Evolutionary conservation across 2,329 filamentous ascomycete genomes (phyloP), one percentile per base, ranked within the genome.

Genomic region (Ceratocystis cacaofunesta): DNA sequence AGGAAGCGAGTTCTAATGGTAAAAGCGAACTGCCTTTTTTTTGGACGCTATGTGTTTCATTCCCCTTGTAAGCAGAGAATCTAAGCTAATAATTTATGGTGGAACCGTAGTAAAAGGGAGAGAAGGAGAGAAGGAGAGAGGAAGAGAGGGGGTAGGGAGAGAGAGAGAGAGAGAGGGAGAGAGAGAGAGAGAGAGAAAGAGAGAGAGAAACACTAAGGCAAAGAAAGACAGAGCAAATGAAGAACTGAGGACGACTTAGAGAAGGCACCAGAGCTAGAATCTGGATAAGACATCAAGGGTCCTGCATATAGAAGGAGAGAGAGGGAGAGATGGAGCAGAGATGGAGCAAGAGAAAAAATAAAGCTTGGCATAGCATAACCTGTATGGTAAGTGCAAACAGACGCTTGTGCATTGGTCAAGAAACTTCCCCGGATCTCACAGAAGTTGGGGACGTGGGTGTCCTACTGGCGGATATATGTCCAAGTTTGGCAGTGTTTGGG

Each of bases 391-490:
- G 48, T 52, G 7, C 25, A 28, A 25, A 52, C 17, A 52, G 7
- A 25, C 19, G 48, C 46, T n/a, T 48, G 19, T 48, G 17, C 17
- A 7, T 48, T 48, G 46, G 22, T 15, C 48, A 10, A 52, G 22
- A 52, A 25, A 32, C 55, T 58, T 58, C 55, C 55, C 55, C 55
- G 28, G 55, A 58, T 58, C 30, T 30, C 15, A 58, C 15, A 19
- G 19, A 36, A 58, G 55, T 58, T 58, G 55, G 55, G 7, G 55
- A 36, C 28, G 4, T 36, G 55, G 30, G n/a, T n/a, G 3, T n/a
- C n/a, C 55, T 58, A n/a, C 28, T 28, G 30, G 19, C 55, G 55
- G 55, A 36, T 58, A 8, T 58, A 58, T 58, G 55, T 58, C 55
- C 55, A 30, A 22, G 55, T 58, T 58, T 28, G 55, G 55, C n/a